Conservation (phyloP, 108 stramenopile genomes). For the Cyclotella atomus region DNA sequence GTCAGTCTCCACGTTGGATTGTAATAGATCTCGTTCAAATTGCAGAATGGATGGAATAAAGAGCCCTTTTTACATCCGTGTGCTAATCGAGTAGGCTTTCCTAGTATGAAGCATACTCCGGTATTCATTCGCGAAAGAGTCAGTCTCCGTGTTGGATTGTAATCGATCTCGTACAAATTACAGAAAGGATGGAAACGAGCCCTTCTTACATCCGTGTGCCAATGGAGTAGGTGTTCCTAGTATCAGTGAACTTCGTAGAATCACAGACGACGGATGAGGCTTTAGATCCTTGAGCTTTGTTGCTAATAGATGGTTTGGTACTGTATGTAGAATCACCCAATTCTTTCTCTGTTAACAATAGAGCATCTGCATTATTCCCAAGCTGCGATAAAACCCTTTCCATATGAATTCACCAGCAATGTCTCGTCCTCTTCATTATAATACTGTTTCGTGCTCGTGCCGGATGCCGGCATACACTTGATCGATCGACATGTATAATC, state of each 20-base stretch:
- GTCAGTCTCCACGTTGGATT: slow-evolving; percentile 26
- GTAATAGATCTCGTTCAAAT: slow-evolving; percentile 52
- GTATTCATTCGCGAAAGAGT: too few species aligned
- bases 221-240: slow-evolving; percentile 67
- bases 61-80: too few species aligned
- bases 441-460: slow-evolving; percentile 33
- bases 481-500: slow-evolving; percentile 78
- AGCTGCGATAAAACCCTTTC: slow-evolving; percentile 39
- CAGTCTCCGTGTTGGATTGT: too few species aligned
- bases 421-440: slow-evolving; percentile 52
- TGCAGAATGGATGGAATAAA: slow-evolving; percentile 71
- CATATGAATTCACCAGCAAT: slow-evolving; percentile 71
- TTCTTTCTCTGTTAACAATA: slow-evolving; percentile 16
- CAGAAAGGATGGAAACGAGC: too few species aligned
- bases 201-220: slow-evolving; percentile 39
- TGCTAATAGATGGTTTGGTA: slow-evolving; percentile 6
- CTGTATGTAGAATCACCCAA: slow-evolving; percentile 8
- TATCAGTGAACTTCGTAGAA: slow-evolving; percentile 76
- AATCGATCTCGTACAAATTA: too few species aligned
- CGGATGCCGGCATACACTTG: slow-evolving; percentile 88
- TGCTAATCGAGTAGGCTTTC: too few species aligned
- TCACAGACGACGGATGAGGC: slow-evolving; percentile 16
- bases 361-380: background rate
- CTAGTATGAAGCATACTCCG: too few species aligned
- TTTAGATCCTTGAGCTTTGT: background rate